Percentiles rank a stretch among this genome's conserved stretches.
phyloP scores from a whole-genome alignment of 129 eudicot genomes.

The Lactuca sativa region DNA sequence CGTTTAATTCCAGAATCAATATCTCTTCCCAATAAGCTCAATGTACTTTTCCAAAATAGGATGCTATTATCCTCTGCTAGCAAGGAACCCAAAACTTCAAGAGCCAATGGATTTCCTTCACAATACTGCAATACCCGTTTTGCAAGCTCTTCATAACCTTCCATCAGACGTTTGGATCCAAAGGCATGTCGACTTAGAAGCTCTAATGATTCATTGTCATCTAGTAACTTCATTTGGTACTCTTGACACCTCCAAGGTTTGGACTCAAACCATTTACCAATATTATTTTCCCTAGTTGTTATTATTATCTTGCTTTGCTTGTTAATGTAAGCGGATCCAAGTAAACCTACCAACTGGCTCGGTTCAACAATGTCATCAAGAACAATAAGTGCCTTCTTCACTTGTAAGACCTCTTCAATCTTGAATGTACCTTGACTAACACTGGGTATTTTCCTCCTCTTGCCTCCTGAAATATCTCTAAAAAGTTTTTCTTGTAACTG shows the following conservation, averaged over 20 bases:
- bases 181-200: slow-evolving; percentile 46
- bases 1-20: too few species aligned
- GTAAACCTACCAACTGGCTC: slow-evolving; percentile 17
- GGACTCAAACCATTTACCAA: not conserved
- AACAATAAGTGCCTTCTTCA: slow-evolving; percentile 23
- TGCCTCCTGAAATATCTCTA: slow-evolving; percentile 23
- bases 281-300: slow-evolving; percentile 16
- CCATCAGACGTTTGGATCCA: not conserved
- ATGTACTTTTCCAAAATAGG: slow-evolving; percentile 6
- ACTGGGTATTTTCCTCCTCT: not conserved
- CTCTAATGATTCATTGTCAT: slow-evolving; percentile 22
- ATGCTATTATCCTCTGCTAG: not conserved
- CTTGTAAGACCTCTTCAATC: slow-evolving; percentile 14
- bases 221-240: slow-evolving; percentile 9
- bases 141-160: slow-evolving; percentile 22
- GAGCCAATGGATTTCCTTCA: slow-evolving; percentile 40
- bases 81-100: slow-evolving; percentile 28
- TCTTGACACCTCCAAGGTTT: not conserved
- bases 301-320: slow-evolving; percentile 38
- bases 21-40: too few species aligned
- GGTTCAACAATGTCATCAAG: slow-evolving; percentile 36
- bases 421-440: slow-evolving; percentile 17
- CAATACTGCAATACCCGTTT: slow-evolving; percentile 1
- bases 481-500: slow-evolving; percentile 26
- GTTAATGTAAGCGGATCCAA: slow-evolving; percentile 18